Evolutionary conservation across 2,329 filamentous ascomycete species (phyloP).

Genomic region (Phyllosticta paracitricarpa): DNA sequence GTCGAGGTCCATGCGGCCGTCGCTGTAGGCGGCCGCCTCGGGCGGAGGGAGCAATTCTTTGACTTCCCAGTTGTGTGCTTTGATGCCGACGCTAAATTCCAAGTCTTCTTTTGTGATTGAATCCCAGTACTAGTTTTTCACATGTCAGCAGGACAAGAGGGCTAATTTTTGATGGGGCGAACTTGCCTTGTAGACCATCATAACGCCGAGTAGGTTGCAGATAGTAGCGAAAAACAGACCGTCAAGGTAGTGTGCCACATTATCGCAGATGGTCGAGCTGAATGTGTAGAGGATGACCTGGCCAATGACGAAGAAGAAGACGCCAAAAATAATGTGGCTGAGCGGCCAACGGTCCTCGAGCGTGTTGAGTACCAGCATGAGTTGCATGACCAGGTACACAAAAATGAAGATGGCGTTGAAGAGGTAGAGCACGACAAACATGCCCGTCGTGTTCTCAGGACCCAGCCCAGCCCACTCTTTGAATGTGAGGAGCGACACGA

Average conservation of each 20-base stretch:
- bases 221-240: constrained; percentile 90
- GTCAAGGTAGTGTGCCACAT: constrained; percentile 84
- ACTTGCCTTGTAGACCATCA: constrained; percentile 98
- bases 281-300: constrained; percentile 91
- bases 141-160: background rate
- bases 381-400: constrained; percentile 78
- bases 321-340: constrained; percentile 80
- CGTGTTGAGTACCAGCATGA: constrained; percentile 79
- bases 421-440: constrained; percentile 88
- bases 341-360: constrained; percentile 93
- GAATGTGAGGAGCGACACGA: constrained; percentile 85
- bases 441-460: constrained; percentile 74
- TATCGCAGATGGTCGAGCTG: constrained; percentile 72
- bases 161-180: background rate
- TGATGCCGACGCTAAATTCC: constrained; percentile 92
- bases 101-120: constrained; percentile 97
- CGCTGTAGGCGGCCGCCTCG: background rate
- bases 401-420: constrained; percentile 80
- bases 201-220: constrained; percentile 87
- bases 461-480: constrained; percentile 79
- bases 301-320: constrained; percentile 83
- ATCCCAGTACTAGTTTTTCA: constrained; percentile 75
- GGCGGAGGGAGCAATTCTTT: constrained; percentile 60
- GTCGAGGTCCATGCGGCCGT: background rate
- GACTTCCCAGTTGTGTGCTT: constrained; percentile 96